Conservation (phyloP, 2,329 filamentous ascomycete species). For the Pseudocercospora musae region DNA sequence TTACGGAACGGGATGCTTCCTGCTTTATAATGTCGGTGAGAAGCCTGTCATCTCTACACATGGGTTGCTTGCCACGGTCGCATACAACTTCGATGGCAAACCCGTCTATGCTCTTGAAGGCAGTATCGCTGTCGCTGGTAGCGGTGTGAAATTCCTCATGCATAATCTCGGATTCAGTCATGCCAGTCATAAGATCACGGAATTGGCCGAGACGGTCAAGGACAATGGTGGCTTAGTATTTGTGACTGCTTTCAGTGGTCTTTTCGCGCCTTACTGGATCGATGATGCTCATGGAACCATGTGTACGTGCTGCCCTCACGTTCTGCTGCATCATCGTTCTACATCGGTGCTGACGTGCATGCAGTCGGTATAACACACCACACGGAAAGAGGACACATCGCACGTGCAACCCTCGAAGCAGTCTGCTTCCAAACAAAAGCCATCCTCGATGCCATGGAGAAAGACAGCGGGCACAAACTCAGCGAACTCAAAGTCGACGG, state of each 20-base stretch:
- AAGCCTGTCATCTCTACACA: slow-evolving; percentile 82
- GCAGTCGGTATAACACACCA: slow-evolving; percentile 52
- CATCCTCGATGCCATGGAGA: slow-evolving; percentile 87
- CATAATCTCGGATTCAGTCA: slow-evolving; percentile 64
- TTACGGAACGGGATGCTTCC: slow-evolving; percentile 85
- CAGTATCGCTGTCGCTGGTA: slow-evolving; percentile 74
- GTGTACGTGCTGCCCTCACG: slow-evolving; percentile 49
- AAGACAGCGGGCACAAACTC: slow-evolving; percentile 74
- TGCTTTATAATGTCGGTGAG: slow-evolving; percentile 82
- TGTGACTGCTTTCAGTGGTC: slow-evolving; percentile 84
- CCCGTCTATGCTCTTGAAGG: slow-evolving; percentile 76
- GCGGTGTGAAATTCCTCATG: slow-evolving; percentile 69
- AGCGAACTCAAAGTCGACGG: slow-evolving; percentile 78
- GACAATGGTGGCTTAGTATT: slow-evolving; percentile 82
- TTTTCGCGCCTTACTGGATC: slow-evolving; percentile 94
- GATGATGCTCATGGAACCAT: slow-evolving; percentile 87
- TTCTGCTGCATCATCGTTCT: neutral
- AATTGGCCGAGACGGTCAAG: slow-evolving; percentile 60
- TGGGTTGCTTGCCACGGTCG: slow-evolving; percentile 80
- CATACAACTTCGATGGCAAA: slow-evolving; percentile 73
- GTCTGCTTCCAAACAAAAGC: slow-evolving; percentile 91
- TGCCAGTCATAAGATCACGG: slow-evolving; percentile 61
- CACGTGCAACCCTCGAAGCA: slow-evolving; percentile 83
- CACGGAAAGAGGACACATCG: slow-evolving; percentile 81
- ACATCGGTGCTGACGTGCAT: slow-evolving; percentile 6